These are phyloP conservation scores for Darksidea phi DNA, from an alignment of 495 filamentous ascomycete species.

Conservation along the genomic window DNA sequence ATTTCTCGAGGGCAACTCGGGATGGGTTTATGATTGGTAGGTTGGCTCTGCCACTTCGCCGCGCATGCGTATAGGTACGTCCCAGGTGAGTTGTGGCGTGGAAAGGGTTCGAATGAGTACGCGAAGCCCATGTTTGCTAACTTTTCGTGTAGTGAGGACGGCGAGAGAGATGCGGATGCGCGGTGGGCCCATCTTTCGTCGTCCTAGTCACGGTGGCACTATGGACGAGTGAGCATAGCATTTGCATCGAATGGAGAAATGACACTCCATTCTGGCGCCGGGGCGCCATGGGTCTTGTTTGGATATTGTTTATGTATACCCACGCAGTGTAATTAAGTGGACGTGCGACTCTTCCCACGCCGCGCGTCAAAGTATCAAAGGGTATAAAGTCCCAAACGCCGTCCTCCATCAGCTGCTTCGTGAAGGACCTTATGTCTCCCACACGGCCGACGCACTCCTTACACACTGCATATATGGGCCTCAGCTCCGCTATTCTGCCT, in stretches of 20 bases:
- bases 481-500: background rate
- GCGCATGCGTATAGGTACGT: constrained; percentile 1
- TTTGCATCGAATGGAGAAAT: background rate
- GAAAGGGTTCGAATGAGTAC: background rate
- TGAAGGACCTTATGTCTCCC: background rate
- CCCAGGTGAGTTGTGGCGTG: background rate
- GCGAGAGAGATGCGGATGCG: constrained; percentile 17
- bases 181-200: constrained; percentile 34
- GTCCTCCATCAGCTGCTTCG: background rate
- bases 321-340: background rate
- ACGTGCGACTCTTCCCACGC: background rate
- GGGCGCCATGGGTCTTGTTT: background rate
- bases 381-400: constrained; percentile 3
- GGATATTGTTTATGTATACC: background rate
- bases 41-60: constrained; percentile 4
- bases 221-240: background rate
- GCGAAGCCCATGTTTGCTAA: constrained; percentile 10
- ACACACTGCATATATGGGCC: background rate
- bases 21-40: constrained; percentile 92
- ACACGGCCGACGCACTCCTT: background rate
- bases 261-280: background rate
- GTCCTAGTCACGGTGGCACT: background rate
- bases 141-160: constrained; percentile 16
- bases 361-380: background rate
- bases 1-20: constrained; percentile 74